Evolutionary conservation across 768 basidiomycete genomes (phyloP), one percentile per base, ranked within the genome.

Genomic region (Tylopilus plumbeoviolaceoides): DNA sequence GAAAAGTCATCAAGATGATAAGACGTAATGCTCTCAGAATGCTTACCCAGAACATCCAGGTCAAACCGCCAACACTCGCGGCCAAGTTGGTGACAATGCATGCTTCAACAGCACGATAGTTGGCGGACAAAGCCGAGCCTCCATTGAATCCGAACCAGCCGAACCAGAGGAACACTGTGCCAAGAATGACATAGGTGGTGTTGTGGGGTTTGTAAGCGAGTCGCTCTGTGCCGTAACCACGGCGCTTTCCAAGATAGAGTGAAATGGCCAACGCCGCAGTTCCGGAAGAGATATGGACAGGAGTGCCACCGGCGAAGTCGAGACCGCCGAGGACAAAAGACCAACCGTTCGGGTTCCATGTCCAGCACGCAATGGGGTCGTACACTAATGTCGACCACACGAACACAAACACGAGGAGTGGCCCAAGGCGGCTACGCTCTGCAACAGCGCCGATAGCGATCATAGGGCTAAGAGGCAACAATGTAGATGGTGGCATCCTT

Each of bases 71-170:
- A n/a, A 91, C 86, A 46, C 81, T 81, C 1, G 92, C 95, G 2
- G 93, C 89, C 50, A 98, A 72, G 70, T 98, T 98, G 53, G 95
- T 98, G 59, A 93, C 87, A 59, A 95, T 87, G 72, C 91, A 91
- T 2, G 95, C 93, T 67, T 89, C 78, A 12, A 85, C 81, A 7
- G 93, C 95, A 59, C 91, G 82, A 55, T 95, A 73, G 70, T 93
- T 95, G 36, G 94, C 93, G 23, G 85, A 79, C 57, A 98, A 80
- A 9, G 94, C 94, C 15, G 84, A 87, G 21, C 95, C 95, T 7
- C 95, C 95, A 69, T 94, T 94, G 79, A 94, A 94, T 2, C 91
- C 91, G 55, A 95, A 91, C 95, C 95, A 98, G 5, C 89, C 89
- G 53, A 92, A 91, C 92, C 93, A 97, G 47, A 98, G 89, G 66